A percentile compares a stretch with the other conserved stretches of the same genome.
phyloP scores from a whole-genome alignment of 2,329 filamentous ascomycete genomes.

The Colletotrichum abscissum region DNA sequence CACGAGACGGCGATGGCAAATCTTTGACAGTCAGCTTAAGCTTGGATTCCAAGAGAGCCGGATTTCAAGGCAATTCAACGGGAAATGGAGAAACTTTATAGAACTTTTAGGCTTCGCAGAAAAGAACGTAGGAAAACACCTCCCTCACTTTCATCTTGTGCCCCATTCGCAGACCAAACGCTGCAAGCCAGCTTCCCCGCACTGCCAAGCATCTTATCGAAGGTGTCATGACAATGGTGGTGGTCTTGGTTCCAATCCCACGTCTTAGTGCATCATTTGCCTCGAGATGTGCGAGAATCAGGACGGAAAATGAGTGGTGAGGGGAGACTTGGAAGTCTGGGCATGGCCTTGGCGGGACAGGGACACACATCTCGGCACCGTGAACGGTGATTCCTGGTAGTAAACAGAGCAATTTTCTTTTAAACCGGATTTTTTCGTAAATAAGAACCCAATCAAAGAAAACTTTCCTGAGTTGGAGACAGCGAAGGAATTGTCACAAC shows the following conservation, averaged over 20 bases:
- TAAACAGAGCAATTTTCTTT: too few species aligned
- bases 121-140: not conserved
- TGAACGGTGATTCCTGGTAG: too few species aligned
- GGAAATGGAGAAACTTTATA: not conserved
- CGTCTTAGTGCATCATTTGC: not conserved
- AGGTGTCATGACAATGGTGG: not conserved
- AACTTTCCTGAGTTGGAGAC: too few species aligned
- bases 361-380: not conserved
- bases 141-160: not conserved
- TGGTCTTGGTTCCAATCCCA: not conserved
- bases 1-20: not conserved
- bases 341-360: not conserved
- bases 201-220: not conserved
- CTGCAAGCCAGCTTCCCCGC: not conserved
- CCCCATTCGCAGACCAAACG: not conserved
- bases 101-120: not conserved
- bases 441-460: too few species aligned
- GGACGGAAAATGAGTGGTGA: not conserved
- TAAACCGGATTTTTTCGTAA: too few species aligned
- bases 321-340: not conserved
- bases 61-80: rapidly evolving
- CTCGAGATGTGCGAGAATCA: not conserved
- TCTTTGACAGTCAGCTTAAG: not conserved
- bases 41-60: rapidly evolving
- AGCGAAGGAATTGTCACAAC: not conserved